Conservation (phyloP, 2,329 filamentous ascomycete genomes). For the Botrytis fabae region DNA sequence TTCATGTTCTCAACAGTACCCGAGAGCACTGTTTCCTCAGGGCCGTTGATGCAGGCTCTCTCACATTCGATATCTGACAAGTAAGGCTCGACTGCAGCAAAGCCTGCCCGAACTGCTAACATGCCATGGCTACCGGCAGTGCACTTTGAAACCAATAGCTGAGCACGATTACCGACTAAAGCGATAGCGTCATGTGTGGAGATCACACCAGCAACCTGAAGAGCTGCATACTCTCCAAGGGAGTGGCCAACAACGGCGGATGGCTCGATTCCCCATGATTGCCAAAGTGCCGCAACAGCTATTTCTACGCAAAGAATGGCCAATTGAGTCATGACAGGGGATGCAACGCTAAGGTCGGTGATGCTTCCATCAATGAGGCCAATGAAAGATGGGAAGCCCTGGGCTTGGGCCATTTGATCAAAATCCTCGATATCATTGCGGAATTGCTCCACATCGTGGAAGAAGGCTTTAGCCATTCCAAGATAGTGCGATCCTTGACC, state of each 20-base stretch:
- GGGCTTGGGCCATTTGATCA: slow-evolving; percentile 31
- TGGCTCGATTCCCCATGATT: slow-evolving; percentile 55
- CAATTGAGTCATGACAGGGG: slow-evolving; percentile 21
- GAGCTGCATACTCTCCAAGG: slow-evolving; percentile 71
- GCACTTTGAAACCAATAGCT: slow-evolving; percentile 64
- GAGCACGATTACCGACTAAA: slow-evolving; percentile 66
- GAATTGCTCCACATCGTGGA: slow-evolving; percentile 43
- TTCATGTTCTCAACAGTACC: slow-evolving; percentile 56
- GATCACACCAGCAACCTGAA: slow-evolving; percentile 68
- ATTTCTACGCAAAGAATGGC: slow-evolving; percentile 49
- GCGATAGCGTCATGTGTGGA: slow-evolving; percentile 69
- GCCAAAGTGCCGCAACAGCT: slow-evolving; percentile 56
- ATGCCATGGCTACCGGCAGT: slow-evolving; percentile 67
- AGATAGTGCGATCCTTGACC: slow-evolving; percentile 50
- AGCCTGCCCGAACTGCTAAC: slow-evolving; percentile 53
- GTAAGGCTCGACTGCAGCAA: slow-evolving; percentile 23
- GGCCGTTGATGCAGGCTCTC: slow-evolving; percentile 72
- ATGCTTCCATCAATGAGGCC: slow-evolving; percentile 43
- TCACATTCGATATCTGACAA: slow-evolving; percentile 27
- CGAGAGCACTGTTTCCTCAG: slow-evolving; percentile 70
- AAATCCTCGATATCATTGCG: slow-evolving; percentile 32
- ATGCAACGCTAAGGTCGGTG: slow-evolving; percentile 2
- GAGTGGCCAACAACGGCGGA: slow-evolving; percentile 62
- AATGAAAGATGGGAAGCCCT: slow-evolving; percentile 38
- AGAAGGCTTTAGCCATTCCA: slow-evolving; percentile 34